Conservation (phyloP, 108 stramenopile genomes). For the Cyclostephanos tholiformis region DNA sequence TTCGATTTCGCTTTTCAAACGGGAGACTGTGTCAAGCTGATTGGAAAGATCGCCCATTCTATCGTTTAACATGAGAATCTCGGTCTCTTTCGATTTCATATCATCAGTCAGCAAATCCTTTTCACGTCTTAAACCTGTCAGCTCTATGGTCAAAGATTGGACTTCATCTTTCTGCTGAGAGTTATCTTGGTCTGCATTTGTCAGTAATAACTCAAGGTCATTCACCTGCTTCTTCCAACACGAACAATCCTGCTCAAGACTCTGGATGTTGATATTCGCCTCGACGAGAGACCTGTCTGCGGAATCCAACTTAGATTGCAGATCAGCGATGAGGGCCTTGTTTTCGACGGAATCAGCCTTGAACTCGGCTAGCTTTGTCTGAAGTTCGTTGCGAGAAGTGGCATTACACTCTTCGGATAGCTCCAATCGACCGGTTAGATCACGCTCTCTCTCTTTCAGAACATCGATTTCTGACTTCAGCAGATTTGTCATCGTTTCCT, state of each 20-base stretch:
- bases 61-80: background rate
- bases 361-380: background rate
- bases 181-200: background rate
- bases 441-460: background rate
- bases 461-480: background rate
- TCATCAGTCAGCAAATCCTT: background rate
- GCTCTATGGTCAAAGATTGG: background rate
- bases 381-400: conserved; percentile 8
- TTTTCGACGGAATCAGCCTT: background rate
- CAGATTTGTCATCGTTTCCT: no score
- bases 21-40: background rate
- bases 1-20: background rate
- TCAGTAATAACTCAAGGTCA: background rate
- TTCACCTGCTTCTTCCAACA: conserved; percentile 10
- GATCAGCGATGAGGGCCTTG: background rate
- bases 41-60: background rate
- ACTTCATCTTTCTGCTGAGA: background rate
- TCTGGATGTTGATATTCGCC: conserved; percentile 5
- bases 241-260: conserved; percentile 18
- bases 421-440: background rate
- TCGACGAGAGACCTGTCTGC: background rate
- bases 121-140: background rate
- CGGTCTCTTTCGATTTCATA: background rate
- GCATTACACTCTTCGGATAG: conserved; percentile 5
- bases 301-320: background rate